A percentile compares a stretch with the other conserved stretches of the same genome.
Evolutionary conservation across 2,329 filamentous ascomycete species (phyloP).

Genomic region (Hawksworthiomyces lignivorus): DNA sequence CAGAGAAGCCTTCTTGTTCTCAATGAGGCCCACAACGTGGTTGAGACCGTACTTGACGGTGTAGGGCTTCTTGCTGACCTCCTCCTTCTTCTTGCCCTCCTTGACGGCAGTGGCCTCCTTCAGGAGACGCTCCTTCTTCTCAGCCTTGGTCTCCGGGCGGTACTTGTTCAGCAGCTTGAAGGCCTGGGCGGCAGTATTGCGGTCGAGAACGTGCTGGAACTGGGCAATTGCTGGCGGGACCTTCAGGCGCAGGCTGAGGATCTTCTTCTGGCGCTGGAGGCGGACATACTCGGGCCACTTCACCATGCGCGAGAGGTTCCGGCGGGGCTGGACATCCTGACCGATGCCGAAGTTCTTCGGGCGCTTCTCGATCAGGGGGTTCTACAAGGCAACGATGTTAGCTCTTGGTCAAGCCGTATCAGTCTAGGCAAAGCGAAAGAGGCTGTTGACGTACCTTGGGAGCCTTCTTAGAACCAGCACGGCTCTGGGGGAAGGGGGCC

Average conservation of each 20-base stretch:
- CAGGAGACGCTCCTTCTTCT: slow-evolving; percentile 99
- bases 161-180: slow-evolving; percentile 99
- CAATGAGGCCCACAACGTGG: slow-evolving; percentile 94
- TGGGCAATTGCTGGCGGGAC: slow-evolving; percentile 94
- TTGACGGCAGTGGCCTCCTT: slow-evolving; percentile 97
- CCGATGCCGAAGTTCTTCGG: slow-evolving; percentile 97
- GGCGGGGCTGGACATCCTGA: slow-evolving; percentile 94
- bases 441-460: slow-evolving; percentile 68
- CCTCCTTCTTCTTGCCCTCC: slow-evolving; percentile 99
- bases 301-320: slow-evolving; percentile 96
- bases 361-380: slow-evolving; percentile 98
- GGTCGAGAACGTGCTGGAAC: slow-evolving; percentile 95
- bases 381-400: too few species aligned
- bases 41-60: slow-evolving; percentile 99
- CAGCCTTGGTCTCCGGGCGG: slow-evolving; percentile 95
- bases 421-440: too few species aligned
- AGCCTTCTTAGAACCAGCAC: slow-evolving; percentile 88
- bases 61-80: slow-evolving; percentile 99
- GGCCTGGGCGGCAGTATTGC: slow-evolving; percentile 90
- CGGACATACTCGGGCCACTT: slow-evolving; percentile 99
- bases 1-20: slow-evolving; percentile 99
- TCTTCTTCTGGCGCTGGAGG: slow-evolving; percentile 89
- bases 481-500: slow-evolving; percentile 91
- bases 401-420: too few species aligned
- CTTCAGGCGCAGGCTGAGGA: slow-evolving; percentile 97